These are phyloP conservation scores for Serendipita indica DNA, from an alignment of 768 basidiomycete species.

Conservation along the genomic window DNA sequence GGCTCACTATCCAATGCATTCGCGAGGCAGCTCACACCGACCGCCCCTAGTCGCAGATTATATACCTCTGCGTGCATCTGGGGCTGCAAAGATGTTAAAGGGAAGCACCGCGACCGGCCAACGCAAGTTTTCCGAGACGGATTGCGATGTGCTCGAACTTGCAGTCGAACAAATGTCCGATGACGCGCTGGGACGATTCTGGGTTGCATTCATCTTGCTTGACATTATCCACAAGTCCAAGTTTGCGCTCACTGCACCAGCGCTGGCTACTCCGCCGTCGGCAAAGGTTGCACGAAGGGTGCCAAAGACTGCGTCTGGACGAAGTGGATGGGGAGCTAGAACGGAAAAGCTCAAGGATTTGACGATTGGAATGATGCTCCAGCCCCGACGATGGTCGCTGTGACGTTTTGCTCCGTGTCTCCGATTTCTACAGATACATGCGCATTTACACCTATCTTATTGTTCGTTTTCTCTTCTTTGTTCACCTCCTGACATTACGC, in stretches of 20 bases:
- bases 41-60: constrained; percentile 2
- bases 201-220: constrained; percentile 4
- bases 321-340: background rate
- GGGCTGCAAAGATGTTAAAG: background rate
- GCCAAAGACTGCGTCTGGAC: too few relatives aligned
- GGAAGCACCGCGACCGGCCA: background rate
- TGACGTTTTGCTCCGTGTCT: background rate
- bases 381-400: background rate
- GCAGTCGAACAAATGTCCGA: background rate
- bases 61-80: background rate
- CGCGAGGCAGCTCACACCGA: background rate
- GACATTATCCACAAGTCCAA: constrained; percentile 6
- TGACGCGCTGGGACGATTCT: constrained; percentile 1
- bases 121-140: constrained; percentile 2
- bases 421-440: background rate
- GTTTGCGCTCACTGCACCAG: background rate
- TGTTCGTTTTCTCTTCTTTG: background rate
- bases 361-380: background rate
- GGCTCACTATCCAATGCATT: constrained; percentile 2
- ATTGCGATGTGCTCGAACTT: background rate
- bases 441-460: background rate
- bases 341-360: background rate
- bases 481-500: background rate
- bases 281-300: background rate
- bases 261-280: background rate